Evolutionary conservation across 441 rosid genomes (phyloP), one percentile per base, ranked within the genome.

Genomic region (Erodium trifolium): DNA sequence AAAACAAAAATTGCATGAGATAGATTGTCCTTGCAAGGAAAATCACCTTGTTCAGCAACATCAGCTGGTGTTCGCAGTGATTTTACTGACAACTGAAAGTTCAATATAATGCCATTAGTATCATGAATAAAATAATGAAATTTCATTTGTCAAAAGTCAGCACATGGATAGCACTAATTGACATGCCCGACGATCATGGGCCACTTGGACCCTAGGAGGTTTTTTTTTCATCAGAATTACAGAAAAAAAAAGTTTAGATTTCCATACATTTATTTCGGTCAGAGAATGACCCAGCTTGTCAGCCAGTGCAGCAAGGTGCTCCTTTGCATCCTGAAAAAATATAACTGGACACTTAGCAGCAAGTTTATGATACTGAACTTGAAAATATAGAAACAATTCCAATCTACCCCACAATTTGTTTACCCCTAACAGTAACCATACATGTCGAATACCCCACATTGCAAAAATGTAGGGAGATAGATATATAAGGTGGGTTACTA

Each of bases 41-140:
- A 77, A 85, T 89, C 87, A 94, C 99, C 98, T 92, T 88, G 94
- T 82, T 92, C 99, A 69, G 86, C 87, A 76, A 87, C 81, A 78
- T 87, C 96, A 85, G 81, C 86, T 57, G 83, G 81, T 45, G 86
- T 68, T 49, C 78, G 87, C 6, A 83, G 75, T 70, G 93, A 85
- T 82, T 82, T 86, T 78, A 85, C 87, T 62, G 90, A 86, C 75
- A 90, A 73, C 98, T 94, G 96, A 76, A 79, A 86, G 73, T 68
- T 45, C 67, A 76, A 72, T 65, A 76, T 67, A 77, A 67, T 10
- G 29, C 70, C 72, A 74, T 79, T 65, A 81, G 84, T 67, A 68
- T 29, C 53, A 57, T 65, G 66, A 69, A 29, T 60, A 51, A 16
- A 29, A 72, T 14, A 27, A 35, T 37, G 8, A 37, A 37, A 27